Percentiles rank a stretch among this genome's conserved stretches.
phyloP scores from a whole-genome alignment of 2,329 filamentous ascomycete species.

The Aspergillus pseudotamarii region DNA sequence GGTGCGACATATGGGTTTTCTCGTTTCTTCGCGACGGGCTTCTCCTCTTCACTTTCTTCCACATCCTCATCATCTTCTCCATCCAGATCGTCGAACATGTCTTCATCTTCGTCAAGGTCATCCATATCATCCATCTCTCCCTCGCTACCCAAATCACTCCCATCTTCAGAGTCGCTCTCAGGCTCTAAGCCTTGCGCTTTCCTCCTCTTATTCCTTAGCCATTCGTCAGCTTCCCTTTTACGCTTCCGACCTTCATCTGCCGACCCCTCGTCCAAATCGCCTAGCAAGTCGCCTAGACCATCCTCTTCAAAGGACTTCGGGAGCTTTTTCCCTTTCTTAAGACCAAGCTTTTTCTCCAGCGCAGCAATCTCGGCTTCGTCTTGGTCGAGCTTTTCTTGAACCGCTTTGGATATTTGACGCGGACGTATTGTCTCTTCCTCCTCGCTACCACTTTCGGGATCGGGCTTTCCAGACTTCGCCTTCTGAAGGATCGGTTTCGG shows the following conservation, averaged over 20 bases:
- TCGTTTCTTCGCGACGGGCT: conserved; percentile 51
- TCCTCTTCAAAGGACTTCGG: conserved; percentile 78
- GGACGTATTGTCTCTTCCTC: conserved; percentile 21
- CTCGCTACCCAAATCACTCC: conserved; percentile 20
- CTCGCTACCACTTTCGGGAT: conserved; percentile 33
- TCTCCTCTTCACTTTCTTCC: conserved; percentile 44
- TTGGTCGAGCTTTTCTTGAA: conserved; percentile 69
- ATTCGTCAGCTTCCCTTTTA: conserved; percentile 65
- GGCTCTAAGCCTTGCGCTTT: conserved; percentile 48
- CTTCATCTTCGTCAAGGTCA: conserved; percentile 35
- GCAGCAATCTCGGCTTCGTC: conserved; percentile 89
- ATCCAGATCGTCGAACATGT: conserved; percentile 27
- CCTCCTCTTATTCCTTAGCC: conserved; percentile 60
- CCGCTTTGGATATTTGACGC: conserved; percentile 36
- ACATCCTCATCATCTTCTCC: conserved; percentile 30
- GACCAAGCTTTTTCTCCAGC: conserved; percentile 83
- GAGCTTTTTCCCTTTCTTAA: conserved; percentile 74
- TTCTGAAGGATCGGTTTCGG: conserved; percentile 44
- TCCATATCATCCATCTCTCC: conserved; percentile 28
- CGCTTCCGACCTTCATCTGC: conserved; percentile 57
- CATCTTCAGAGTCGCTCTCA: conserved; percentile 28
- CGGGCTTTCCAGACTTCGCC: conserved; percentile 27
- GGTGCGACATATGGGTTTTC: conserved; percentile 93
- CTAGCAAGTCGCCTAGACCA: conserved; percentile 77
- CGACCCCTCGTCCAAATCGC: conserved; percentile 62